These are phyloP conservation scores for Amyloporia xantha DNA, from an alignment of 768 basidiomycete species.

Conservation along the genomic window DNA sequence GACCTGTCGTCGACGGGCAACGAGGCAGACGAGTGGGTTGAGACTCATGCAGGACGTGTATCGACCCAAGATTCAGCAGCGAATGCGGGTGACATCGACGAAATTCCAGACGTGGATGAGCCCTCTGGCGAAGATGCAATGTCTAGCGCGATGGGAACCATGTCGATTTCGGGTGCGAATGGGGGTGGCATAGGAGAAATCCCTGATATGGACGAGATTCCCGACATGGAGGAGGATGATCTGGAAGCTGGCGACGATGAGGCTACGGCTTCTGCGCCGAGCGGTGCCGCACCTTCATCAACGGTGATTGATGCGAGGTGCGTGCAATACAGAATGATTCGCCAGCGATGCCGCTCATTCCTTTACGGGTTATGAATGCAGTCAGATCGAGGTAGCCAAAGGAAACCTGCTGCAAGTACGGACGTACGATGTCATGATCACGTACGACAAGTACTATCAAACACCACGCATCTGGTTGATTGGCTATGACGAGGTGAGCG, in stretches of 20 bases:
- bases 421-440: constrained; percentile 99
- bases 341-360: not conserved
- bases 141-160: constrained; percentile 21
- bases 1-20: constrained; percentile 47
- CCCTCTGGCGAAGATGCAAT: constrained; percentile 31
- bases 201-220: constrained; percentile 96
- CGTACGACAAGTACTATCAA: constrained; percentile 99
- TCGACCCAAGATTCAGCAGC: constrained; percentile 42
- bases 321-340: constrained; percentile 18
- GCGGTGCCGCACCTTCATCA: constrained; percentile 26
- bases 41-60: constrained; percentile 86
- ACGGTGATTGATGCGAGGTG: constrained; percentile 45
- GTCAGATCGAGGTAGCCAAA: constrained; percentile 59
- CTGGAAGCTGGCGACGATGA: constrained; percentile 86
- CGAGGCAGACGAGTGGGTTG: constrained; percentile 92
- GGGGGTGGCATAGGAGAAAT: constrained; percentile 40
- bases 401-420: constrained; percentile 90
- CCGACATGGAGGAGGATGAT: constrained; percentile 97
- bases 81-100: constrained; percentile 65
- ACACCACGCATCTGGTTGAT: constrained; percentile 97
- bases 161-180: constrained; percentile 26
- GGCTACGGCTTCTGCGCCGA: constrained; percentile 64
- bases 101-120: constrained; percentile 83
- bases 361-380: constrained; percentile 19
- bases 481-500: constrained; percentile 88